Conservation (phyloP, 148 eudicot species). For the Hydrangea macrophylla region DNA sequence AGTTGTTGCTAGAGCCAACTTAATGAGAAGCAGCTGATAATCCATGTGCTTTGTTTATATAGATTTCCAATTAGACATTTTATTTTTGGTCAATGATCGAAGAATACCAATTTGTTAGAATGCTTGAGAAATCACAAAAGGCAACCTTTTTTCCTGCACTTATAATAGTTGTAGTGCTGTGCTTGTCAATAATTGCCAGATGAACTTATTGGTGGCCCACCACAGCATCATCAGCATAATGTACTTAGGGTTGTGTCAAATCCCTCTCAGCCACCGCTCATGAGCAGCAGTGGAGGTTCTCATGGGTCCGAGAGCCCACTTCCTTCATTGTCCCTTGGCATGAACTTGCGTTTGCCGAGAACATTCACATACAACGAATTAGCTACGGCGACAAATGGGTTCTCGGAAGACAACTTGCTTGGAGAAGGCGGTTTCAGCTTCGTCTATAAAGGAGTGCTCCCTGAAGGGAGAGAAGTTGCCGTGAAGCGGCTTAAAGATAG, state of each 20-base stretch:
- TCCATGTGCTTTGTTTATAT: too few species aligned
- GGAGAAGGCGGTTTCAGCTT: slow-evolving; percentile 99
- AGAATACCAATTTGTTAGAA: too few species aligned
- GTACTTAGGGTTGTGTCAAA: slow-evolving; percentile 31
- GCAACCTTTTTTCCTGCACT: too few species aligned
- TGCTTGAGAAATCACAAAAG: too few species aligned
- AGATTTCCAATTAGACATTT: too few species aligned
- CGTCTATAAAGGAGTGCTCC: slow-evolving; percentile 88
- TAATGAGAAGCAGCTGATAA: too few species aligned
- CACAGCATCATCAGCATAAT: slow-evolving; percentile 78
- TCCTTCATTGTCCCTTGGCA: slow-evolving; percentile 83
- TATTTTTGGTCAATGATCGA: too few species aligned
- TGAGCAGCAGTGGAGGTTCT: slow-evolving; percentile 84
- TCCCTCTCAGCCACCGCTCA: slow-evolving; percentile 39
- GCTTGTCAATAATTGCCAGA: slow-evolving; percentile 36
- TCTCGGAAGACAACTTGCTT: slow-evolving; percentile 75
- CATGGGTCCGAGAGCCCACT: slow-evolving; percentile 55
- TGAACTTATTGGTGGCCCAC: slow-evolving; percentile 57
- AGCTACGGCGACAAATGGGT: slow-evolving; percentile 84
- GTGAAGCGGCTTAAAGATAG: slow-evolving; percentile 88
- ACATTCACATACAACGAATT: slow-evolving; percentile 84
- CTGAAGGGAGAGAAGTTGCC: slow-evolving; percentile 93
- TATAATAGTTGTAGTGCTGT: too few species aligned
- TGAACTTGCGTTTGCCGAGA: slow-evolving; percentile 71
- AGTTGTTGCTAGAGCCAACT: too few species aligned